phyloP scores from a whole-genome alignment of 2,329 filamentous ascomycete species.

The Fusarium coffeatum region DNA sequence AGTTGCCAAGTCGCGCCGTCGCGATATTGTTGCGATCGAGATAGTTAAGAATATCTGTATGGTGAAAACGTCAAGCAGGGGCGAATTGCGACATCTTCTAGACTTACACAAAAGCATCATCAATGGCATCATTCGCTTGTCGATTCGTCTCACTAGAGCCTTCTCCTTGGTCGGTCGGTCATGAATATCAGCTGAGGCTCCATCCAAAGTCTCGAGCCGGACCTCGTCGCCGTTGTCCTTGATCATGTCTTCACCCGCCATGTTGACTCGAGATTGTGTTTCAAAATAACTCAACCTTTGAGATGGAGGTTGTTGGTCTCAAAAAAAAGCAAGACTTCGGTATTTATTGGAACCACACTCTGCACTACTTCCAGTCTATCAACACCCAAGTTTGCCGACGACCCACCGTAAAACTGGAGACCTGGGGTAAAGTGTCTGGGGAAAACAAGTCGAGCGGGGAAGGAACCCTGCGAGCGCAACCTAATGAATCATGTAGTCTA shows the following conservation, averaged over 20 bases:
- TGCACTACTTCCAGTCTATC: too few relatives aligned
- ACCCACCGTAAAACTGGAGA: neutral
- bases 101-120: conserved; percentile 17
- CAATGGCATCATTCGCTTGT: conserved; percentile 24
- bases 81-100: neutral
- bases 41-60: conserved; percentile 10
- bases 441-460: conserved; percentile 15
- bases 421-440: conserved; percentile 1
- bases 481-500: neutral
- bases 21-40: conserved; percentile 30
- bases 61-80: neutral
- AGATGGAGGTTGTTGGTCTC: too few relatives aligned
- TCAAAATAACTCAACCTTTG: too few relatives aligned
- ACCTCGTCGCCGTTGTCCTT: neutral
- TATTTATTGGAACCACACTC: conserved; percentile 7
- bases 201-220: conserved; percentile 7
- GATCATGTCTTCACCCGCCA: conserved; percentile 4
- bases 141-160: conserved; percentile 5
- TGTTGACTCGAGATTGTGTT: neutral
- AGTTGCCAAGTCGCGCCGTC: conserved; percentile 18
- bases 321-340: neutral
- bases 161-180: conserved; percentile 6
- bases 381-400: neutral
- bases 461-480: neutral
- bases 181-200: neutral